Evolutionary conservation across 2,329 filamentous ascomycete species (phyloP).

Genomic region (Pyricularia grisea): DNA sequence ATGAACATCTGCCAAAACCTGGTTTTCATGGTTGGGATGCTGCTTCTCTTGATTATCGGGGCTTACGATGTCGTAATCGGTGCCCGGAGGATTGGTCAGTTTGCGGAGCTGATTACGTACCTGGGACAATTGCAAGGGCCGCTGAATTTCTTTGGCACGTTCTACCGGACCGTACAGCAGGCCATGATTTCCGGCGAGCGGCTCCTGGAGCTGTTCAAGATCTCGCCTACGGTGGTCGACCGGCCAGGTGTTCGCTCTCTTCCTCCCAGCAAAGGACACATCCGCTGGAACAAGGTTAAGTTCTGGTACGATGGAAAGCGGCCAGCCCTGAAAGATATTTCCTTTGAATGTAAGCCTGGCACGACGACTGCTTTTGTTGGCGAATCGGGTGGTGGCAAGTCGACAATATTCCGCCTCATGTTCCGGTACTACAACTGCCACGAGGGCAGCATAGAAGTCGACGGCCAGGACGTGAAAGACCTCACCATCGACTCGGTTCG

Average conservation of each 20-base stretch:
- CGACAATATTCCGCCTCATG: conserved; percentile 87
- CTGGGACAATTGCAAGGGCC: conserved; percentile 73
- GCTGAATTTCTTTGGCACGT: conserved; percentile 84
- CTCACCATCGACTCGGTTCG: conserved; percentile 91
- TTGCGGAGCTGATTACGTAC: conserved; percentile 66
- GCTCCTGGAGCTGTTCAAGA: conserved; percentile 91
- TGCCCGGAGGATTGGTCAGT: conserved; percentile 57
- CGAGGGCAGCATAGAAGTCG: conserved; percentile 72
- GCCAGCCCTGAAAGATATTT: conserved; percentile 73
- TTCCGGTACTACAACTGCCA: conserved; percentile 93
- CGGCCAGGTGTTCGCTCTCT: conserved; percentile 54
- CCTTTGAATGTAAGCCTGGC: conserved; percentile 77
- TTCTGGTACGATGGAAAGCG: conserved; percentile 87
- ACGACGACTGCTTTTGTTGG: conserved; percentile 95
- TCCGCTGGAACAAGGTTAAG: conserved; percentile 79
- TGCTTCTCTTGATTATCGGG: conserved; percentile 62
- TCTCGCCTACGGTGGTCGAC: conserved; percentile 85
- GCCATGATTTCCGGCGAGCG: conserved; percentile 97
- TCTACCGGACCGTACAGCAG: conserved; percentile 92
- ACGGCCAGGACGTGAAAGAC: conserved; percentile 74
- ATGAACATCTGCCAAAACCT: conserved; percentile 77
- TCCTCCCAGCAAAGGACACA: conserved; percentile 64
- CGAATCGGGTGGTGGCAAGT: conserved; percentile 94
- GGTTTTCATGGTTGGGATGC: conserved; percentile 69
- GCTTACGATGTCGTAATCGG: conserved; percentile 68